Evolutionary conservation across 2,329 filamentous ascomycete genomes (phyloP), one percentile per base, ranked within the genome.

Genomic region (Fusarium sp.): DNA sequence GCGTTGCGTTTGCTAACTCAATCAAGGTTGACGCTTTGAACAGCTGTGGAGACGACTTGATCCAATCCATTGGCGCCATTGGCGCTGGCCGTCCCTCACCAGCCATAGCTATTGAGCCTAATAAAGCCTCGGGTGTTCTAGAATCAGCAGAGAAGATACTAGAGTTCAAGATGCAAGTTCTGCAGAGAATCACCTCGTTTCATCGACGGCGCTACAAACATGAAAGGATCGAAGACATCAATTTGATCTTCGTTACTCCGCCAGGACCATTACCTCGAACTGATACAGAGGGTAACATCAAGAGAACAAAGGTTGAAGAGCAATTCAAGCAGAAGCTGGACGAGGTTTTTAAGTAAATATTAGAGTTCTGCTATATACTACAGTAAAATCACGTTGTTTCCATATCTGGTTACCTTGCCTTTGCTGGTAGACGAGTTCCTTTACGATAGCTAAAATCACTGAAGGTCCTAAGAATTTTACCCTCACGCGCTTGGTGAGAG

Each of bases 21-120:
- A 73, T 76, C 12, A 73, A 76, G 32, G 48, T 48, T 3, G 69
- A 75, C 32, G 52, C 53, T 1, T 41, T 69, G 56, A 48, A 68
- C 4, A 59, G 46, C 0, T 75, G 73, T 33, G 66, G 63, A 2
- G 26, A 45, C 2, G 73, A 75, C 14, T 60, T 75, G 10, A 58
- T 75, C 10, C 44, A 37, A 2, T 54, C 56, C 0, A 66, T 56
- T 4, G 61, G 73, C 10, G 73, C 72, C 3, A 60, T 73, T 4
- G 73, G 72, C 4, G 50, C 27, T 11, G 73, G 68, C 9, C 63
- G 72, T 6, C 73, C 68, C 7, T 70, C 54, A 2, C 72, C 72
- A 0, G 60, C 57, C 0, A 50, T 75, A 33, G 17, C 70, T 4
- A 38, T 75, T 1, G 73, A 75, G 33, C 64, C 67, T 4, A 54